Conservation (phyloP, 768 basidiomycete species). For the Tylopilus subfusipes region DNA sequence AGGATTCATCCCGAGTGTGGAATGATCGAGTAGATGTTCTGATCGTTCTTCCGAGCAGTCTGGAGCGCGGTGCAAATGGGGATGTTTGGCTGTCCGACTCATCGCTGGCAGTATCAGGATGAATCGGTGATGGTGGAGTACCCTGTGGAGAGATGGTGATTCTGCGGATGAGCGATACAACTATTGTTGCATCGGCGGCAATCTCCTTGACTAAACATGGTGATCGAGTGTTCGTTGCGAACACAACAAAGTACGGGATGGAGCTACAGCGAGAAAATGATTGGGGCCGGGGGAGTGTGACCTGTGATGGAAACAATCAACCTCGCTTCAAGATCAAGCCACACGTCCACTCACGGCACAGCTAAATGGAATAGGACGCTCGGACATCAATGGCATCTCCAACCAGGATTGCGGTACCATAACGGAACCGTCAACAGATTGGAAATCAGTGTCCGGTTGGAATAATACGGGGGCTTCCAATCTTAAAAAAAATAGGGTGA, state of each 20-base stretch:
- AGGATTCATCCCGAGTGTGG: constrained; percentile 7
- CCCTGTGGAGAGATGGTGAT: constrained; percentile 47
- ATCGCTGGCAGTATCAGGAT: constrained; percentile 48
- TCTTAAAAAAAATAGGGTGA: constrained; percentile 35
- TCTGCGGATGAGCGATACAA: constrained; percentile 62
- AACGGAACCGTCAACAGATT: constrained; percentile 48
- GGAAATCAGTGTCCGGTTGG: constrained; percentile 57
- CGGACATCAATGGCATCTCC: constrained; percentile 62
- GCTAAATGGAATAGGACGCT: constrained; percentile 59
- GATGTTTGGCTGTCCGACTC: constrained; percentile 31
- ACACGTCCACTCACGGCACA: constrained; percentile 54
- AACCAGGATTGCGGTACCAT: constrained; percentile 55
- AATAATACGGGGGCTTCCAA: constrained; percentile 63
- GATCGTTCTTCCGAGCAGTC: constrained; percentile 32
- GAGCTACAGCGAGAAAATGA: constrained; percentile 58
- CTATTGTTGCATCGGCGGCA: constrained; percentile 65
- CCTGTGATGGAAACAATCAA: constrained; percentile 27
- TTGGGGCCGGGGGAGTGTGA: constrained; percentile 60
- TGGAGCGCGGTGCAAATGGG: constrained; percentile 8
- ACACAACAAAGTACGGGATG: constrained; percentile 73
- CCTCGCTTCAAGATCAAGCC: neutral
- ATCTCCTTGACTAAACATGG: constrained; percentile 57
- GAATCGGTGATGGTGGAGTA: constrained; percentile 40
- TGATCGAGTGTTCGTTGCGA: constrained; percentile 60
- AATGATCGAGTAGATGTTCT: constrained; percentile 19